These are phyloP conservation scores for Citrus unshiu DNA, from an alignment of 345 rosid species.

Conservation along the genomic window DNA sequence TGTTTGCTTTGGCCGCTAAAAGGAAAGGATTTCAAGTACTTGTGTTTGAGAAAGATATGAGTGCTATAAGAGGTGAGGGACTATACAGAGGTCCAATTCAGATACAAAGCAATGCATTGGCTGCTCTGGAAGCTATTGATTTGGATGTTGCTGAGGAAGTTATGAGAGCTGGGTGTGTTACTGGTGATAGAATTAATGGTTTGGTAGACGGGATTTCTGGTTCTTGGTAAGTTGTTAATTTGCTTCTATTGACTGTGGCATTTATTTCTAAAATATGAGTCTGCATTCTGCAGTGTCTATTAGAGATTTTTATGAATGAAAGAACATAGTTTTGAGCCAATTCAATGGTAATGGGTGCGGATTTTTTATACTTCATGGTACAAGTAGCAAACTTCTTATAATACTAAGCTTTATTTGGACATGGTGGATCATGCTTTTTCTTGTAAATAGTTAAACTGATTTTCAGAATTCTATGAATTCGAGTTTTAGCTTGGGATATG, in stretches of 20 bases:
- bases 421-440: background rate
- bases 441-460: background rate
- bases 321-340: background rate
- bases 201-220: constrained; percentile 93
- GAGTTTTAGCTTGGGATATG: background rate
- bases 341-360: background rate
- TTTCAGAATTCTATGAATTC: background rate
- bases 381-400: background rate
- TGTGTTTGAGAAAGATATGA: constrained; percentile 86
- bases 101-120: constrained; percentile 92
- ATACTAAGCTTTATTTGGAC: background rate
- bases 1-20: constrained; percentile 83
- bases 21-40: constrained; percentile 80
- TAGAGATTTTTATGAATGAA: background rate
- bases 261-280: background rate
- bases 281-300: no score
- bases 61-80: constrained; percentile 95
- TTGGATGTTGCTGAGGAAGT: constrained; percentile 78
- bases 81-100: constrained; percentile 96
- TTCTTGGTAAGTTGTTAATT: constrained; percentile 52
- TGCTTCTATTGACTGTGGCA: background rate
- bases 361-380: background rate
- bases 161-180: constrained; percentile 79
- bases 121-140: constrained; percentile 95
- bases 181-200: constrained; percentile 91